A percentile compares a stretch with the other conserved stretches of the same genome.
These are phyloP conservation scores for Stachybotrys elegans DNA, from an alignment of 2,329 filamentous ascomycete genomes.

Conservation along the genomic window DNA sequence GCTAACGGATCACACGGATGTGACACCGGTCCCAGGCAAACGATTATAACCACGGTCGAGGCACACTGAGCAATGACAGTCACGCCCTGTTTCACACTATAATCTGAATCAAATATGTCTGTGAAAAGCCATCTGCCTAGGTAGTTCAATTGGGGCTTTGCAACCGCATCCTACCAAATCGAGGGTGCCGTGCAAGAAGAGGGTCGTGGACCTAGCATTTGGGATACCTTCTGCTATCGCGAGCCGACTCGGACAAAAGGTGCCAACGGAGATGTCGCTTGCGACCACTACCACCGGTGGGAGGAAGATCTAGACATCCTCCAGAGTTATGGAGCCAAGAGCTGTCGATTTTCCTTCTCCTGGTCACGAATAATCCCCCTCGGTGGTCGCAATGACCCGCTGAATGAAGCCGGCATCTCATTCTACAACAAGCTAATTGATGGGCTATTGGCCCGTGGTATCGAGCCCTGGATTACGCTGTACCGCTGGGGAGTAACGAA, in stretches of 20 bases:
- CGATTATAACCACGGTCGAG: no score
- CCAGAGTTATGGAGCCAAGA: conserved; percentile 50
- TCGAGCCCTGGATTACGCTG: conserved; percentile 57
- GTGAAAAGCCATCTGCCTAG: no score
- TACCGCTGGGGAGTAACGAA: conserved; percentile 57
- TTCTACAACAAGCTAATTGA: conserved; percentile 59
- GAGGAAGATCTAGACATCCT: conserved; percentile 55
- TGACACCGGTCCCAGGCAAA: no score
- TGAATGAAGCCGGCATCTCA: conserved; percentile 56
- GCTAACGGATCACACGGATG: no score
- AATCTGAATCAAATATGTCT: no score
- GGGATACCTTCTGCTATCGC: conserved; percentile 36
- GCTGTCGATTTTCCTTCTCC: conserved; percentile 61
- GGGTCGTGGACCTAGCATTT: conserved; percentile 36
- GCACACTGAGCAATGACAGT: no score
- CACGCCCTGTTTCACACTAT: no score
- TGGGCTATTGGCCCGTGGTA: conserved; percentile 49
- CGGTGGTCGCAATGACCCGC: conserved; percentile 55
- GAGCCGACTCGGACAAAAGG: conserved; percentile 33
- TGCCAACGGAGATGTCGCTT: conserved; percentile 41
- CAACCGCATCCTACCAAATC: conserved; percentile 39
- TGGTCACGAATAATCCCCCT: conserved; percentile 64
- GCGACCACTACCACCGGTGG: conserved; percentile 35
- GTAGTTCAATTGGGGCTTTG: no score
- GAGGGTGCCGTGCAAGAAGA: conserved; percentile 36